phyloP scores from a whole-genome alignment of 192 early-diverging fungal genomes.

The Rhizoclosmatium globosum region DNA sequence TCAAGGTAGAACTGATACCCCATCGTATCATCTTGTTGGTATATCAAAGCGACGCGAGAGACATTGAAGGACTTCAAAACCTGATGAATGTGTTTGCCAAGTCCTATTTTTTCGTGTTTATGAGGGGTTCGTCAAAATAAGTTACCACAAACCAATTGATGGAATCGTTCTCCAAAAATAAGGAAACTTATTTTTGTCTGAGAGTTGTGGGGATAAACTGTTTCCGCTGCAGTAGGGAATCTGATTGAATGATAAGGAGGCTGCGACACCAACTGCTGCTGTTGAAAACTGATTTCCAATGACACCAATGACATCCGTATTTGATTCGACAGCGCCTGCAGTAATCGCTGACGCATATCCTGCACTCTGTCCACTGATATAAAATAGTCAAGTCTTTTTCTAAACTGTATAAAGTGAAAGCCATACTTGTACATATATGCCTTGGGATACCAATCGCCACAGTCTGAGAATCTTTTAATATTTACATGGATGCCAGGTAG shows the following conservation, averaged over 20 bases:
- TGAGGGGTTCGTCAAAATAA: background rate
- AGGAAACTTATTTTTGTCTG: constrained; percentile 6
- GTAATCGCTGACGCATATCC: background rate
- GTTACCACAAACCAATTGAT: background rate
- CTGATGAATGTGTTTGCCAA: background rate
- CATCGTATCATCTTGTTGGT: constrained; percentile 13
- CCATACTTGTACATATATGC: background rate
- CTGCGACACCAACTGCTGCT: background rate
- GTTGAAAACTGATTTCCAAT: background rate
- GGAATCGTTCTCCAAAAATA: background rate
- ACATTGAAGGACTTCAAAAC: constrained; percentile 9
- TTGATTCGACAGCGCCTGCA: background rate
- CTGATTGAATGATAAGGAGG: background rate
- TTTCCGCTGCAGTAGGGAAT: background rate
- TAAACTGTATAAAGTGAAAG: no score
- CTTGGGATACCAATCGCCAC: constrained; percentile 14
- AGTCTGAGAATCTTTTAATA: constrained; percentile 10
- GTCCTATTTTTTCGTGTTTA: background rate
- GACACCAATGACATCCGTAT: background rate
- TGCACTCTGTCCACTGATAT: background rate
- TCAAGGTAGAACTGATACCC: background rate
- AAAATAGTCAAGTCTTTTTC: no score
- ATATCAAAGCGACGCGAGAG: constrained; percentile 7
- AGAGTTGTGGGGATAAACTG: background rate
- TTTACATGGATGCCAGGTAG: background rate